A percentile compares a stretch with the other conserved stretches of the same genome.
phyloP scores from a whole-genome alignment of 331 rosid species.

The Quercus phellos region DNA sequence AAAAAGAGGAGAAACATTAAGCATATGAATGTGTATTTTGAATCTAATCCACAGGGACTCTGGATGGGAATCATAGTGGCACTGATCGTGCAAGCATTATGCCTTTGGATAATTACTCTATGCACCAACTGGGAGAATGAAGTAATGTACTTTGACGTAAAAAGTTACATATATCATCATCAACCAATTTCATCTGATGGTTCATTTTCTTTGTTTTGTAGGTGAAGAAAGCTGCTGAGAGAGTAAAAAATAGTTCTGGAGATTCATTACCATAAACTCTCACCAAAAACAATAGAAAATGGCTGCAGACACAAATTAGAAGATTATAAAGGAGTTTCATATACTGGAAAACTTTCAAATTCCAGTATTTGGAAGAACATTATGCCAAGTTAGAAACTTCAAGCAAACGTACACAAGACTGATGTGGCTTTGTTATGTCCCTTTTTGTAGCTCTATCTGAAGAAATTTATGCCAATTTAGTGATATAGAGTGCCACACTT shows the following conservation, averaged over 20 bases:
- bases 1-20: rapidly evolving
- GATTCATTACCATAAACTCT: not conserved
- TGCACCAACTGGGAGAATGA: constrained; percentile 46
- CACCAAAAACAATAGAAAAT: not conserved
- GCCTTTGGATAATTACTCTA: constrained; percentile 23
- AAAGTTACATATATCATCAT: not conserved
- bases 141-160: constrained; percentile 4
- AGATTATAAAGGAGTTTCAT: not conserved
- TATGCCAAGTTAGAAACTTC: too few relatives aligned
- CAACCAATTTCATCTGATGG: not conserved
- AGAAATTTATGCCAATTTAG: too few relatives aligned
- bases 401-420: too few relatives aligned
- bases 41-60: constrained; percentile 33
- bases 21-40: not conserved
- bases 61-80: constrained; percentile 47
- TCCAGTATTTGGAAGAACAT: too few relatives aligned
- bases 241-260: not conserved
- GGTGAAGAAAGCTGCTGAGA: constrained; percentile 24
- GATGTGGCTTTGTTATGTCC: too few relatives aligned
- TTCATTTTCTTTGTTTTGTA: not conserved
- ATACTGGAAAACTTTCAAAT: too few relatives aligned
- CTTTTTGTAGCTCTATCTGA: too few relatives aligned
- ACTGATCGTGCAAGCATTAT: constrained; percentile 22
- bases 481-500: too few relatives aligned
- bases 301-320: not conserved